These are phyloP conservation scores for Fabrea salina DNA, from an alignment of 169 alveolate species.

Conservation along the genomic window DNA sequence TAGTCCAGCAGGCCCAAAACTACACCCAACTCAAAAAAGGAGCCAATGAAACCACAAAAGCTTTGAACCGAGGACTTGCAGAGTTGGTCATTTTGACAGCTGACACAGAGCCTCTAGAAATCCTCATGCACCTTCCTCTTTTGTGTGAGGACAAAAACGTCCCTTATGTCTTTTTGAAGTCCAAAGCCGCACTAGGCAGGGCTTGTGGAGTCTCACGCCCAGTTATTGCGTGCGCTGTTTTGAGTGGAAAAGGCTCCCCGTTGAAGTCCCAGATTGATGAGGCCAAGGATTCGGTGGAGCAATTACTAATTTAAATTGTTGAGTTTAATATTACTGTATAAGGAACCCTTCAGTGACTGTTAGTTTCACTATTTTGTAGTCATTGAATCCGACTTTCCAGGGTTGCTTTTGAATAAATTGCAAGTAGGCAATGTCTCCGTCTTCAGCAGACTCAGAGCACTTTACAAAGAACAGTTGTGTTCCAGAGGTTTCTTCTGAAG, in stretches of 20 bases:
- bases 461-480: too few relatives aligned
- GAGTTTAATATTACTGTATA: too few relatives aligned
- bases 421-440: too few relatives aligned
- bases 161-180: slow-evolving; percentile 97
- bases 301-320: slow-evolving; percentile 30
- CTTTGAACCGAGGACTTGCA: slow-evolving; percentile 96
- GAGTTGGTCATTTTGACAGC: slow-evolving; percentile 98
- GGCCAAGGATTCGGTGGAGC: slow-evolving; percentile 33
- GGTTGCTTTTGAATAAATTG: too few relatives aligned
- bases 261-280: slow-evolving; percentile 25
- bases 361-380: too few relatives aligned
- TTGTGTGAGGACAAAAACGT: slow-evolving; percentile 99
- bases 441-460: too few relatives aligned
- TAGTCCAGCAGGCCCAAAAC: slow-evolving; percentile 91
- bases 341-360: too few relatives aligned
- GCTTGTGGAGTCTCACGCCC: slow-evolving; percentile 99
- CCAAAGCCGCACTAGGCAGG: slow-evolving; percentile 96
- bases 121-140: slow-evolving; percentile 96
- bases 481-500: too few relatives aligned
- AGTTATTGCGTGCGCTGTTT: slow-evolving; percentile 96
- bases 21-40: slow-evolving; percentile 94
- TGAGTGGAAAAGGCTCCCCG: slow-evolving; percentile 40
- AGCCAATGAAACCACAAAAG: slow-evolving; percentile 96
- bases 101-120: slow-evolving; percentile 99
- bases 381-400: too few relatives aligned